Evolutionary conservation across 805 yeast genomes (phyloP), one percentile per base, ranked within the genome.

Genomic region (Saturnispora sanitii): DNA sequence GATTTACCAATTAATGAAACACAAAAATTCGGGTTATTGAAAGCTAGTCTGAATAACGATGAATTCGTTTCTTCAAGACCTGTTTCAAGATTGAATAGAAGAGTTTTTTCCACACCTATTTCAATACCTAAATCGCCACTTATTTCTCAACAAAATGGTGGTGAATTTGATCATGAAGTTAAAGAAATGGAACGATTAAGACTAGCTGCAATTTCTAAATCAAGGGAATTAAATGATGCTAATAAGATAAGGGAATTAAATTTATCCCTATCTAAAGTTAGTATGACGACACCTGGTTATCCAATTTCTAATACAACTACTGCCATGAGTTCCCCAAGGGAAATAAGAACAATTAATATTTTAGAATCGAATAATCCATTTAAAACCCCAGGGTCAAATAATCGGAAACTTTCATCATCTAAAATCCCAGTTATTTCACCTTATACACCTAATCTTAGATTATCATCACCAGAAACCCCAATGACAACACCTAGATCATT

Each of bases 311-410:
- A 13, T 4, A 17, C 20, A n/a, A 19, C 7, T 4, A 5, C 19
- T 15, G 20, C 11, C 18, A 17, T 6, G 11, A 45, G 48, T 18
- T 41, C 51, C 2, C 51, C 49, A 5, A 43, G 40, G 8, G 16
- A 38, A 19, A 42, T 46, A 33, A 41, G 15, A 33, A 37, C 31
- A 9, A 43, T 34, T n/a, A 31, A 26, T 21, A 35, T 35, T 18
- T 43, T 36, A 35, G 45, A 38, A 20, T 48, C 55, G 6, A 50
- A 56, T 3, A 53, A 58, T 44, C 64, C 64, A 13, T 59, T 59
- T 38, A 41, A 52, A 8, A 59, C 64, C 3, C 64, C 64, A 3
- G 47, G 49, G 20, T 42, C 48, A 20, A 49, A 47, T 33, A 40
- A 40, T 7, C 38, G 41, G 23, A 37, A 44, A 11, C 15, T 9